These are phyloP conservation scores for Graphilbum sp. DNA, from an alignment of 2,329 filamentous ascomycete species.

Conservation along the genomic window DNA sequence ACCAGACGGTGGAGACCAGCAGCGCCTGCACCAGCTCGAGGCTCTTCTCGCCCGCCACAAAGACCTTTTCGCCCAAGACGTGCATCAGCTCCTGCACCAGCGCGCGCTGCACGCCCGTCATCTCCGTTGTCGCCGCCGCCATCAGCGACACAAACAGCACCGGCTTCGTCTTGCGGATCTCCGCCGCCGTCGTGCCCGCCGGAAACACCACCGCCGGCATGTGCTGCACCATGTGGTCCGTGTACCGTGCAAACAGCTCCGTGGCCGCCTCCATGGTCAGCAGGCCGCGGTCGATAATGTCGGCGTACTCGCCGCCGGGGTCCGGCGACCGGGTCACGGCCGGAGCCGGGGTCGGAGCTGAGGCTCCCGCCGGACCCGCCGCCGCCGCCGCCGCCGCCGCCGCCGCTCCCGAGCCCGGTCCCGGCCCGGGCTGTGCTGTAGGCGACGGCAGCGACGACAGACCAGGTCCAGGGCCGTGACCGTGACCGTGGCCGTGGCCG, in stretches of 20 bases:
- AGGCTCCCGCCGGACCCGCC: no score
- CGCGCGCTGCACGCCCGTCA: constrained; percentile 36
- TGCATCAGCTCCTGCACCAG: constrained; percentile 57
- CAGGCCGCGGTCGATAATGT: constrained; percentile 42
- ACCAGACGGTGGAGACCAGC: constrained; percentile 65
- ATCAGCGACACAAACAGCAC: constrained; percentile 56
- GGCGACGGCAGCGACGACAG: no score
- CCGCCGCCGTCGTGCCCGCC: constrained; percentile 31
- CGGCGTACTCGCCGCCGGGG: constrained; percentile 19
- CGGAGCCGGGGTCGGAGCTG: no score
- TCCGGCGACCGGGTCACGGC: no score
- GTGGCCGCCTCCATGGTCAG: constrained; percentile 37
- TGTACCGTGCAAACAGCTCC: constrained; percentile 41
- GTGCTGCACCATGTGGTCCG: constrained; percentile 40
- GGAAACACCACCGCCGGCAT: constrained; percentile 48
- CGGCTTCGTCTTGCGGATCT: constrained; percentile 43
- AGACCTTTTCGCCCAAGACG: constrained; percentile 55
- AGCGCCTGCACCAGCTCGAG: constrained; percentile 71
- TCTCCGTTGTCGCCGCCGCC: constrained; percentile 44
- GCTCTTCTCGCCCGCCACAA: constrained; percentile 63
- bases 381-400: not conserved
- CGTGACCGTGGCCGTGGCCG: no score
- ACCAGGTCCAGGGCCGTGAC: no score
- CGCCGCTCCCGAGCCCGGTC: no score
- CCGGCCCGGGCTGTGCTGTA: no score